phyloP scores from a whole-genome alignment of 192 early-diverging fungal species.

The Linderina pennispora region DNA sequence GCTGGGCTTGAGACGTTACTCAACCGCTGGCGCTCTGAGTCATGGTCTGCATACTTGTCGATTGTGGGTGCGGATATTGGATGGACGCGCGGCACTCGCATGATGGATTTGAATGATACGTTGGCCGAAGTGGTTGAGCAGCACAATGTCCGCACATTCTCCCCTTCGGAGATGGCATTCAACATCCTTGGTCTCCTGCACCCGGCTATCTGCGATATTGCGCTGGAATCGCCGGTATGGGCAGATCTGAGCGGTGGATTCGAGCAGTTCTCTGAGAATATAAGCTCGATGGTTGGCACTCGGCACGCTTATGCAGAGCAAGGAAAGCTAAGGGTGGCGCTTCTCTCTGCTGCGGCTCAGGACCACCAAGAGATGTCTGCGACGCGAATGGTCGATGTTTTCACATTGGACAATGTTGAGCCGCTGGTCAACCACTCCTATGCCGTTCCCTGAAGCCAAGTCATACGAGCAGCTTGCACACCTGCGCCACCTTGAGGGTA shows the following conservation, averaged over 20 bases:
- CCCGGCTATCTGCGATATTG: conserved; percentile 63
- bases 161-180: neutral
- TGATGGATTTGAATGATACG: conserved; percentile 91
- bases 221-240: conserved; percentile 72
- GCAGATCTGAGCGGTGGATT: conserved; percentile 86
- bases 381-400: neutral
- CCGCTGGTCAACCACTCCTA: conserved; percentile 90
- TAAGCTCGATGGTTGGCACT: neutral
- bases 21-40: conserved; percentile 87
- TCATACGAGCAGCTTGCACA: conserved; percentile 56
- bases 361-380: neutral
- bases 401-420: conserved; percentile 11
- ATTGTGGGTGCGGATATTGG: conserved; percentile 90
- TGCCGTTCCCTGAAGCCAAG: conserved; percentile 56
- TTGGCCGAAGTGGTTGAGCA: conserved; percentile 66
- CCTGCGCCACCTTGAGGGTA: conserved; percentile 59
- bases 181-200: conserved; percentile 74
- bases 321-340: neutral
- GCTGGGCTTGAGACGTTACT: conserved; percentile 81
- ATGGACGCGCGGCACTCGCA: conserved; percentile 92
- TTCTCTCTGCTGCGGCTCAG: neutral
- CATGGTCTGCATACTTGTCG: conserved; percentile 80
- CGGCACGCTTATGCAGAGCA: no score
- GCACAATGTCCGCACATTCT: conserved; percentile 55
- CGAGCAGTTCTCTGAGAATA: conserved; percentile 61